A percentile compares a stretch with the other conserved stretches of the same genome.
Conservation (phyloP, 495 filamentous ascomycete species). For the Penicillium ucsense region DNA sequence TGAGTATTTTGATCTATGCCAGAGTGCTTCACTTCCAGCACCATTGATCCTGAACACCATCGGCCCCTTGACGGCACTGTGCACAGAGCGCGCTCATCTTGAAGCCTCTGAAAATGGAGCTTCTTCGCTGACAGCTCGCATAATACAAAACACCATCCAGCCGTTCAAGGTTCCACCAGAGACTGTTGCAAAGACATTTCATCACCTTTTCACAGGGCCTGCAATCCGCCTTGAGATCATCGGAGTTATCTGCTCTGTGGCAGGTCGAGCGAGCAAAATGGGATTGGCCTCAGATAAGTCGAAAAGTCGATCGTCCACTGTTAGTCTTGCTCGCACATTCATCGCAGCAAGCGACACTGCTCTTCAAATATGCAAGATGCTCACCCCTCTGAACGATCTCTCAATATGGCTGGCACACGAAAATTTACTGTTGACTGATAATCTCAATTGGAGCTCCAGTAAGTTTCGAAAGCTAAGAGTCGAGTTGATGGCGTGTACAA, state of each 20-base stretch:
- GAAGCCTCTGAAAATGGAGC: neutral
- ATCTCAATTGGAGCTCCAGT: conserved; percentile 22
- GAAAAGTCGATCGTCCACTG: neutral
- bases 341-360: conserved; percentile 15
- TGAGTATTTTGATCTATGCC: conserved; percentile 19
- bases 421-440: conserved; percentile 14
- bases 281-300: conserved; percentile 14
- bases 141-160: conserved; percentile 20
- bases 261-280: conserved; percentile 17
- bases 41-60: conserved; percentile 18
- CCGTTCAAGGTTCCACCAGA: conserved; percentile 9
- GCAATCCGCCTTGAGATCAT: conserved; percentile 23
- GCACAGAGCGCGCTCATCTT: neutral
- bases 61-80: neutral
- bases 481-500: neutral
- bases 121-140: conserved; percentile 1
- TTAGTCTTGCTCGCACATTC: conserved; percentile 20
- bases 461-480: conserved; percentile 1
- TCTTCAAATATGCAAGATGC: conserved; percentile 20
- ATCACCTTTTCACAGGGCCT: conserved; percentile 14
- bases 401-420: conserved; percentile 24
- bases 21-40: conserved; percentile 14
- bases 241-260: conserved; percentile 18
- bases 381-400: conserved; percentile 24
- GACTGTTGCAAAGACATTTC: conserved; percentile 12